Conservation (phyloP, 2,329 filamentous ascomycete species). For the Pseudocercospora pini-densiflorae region DNA sequence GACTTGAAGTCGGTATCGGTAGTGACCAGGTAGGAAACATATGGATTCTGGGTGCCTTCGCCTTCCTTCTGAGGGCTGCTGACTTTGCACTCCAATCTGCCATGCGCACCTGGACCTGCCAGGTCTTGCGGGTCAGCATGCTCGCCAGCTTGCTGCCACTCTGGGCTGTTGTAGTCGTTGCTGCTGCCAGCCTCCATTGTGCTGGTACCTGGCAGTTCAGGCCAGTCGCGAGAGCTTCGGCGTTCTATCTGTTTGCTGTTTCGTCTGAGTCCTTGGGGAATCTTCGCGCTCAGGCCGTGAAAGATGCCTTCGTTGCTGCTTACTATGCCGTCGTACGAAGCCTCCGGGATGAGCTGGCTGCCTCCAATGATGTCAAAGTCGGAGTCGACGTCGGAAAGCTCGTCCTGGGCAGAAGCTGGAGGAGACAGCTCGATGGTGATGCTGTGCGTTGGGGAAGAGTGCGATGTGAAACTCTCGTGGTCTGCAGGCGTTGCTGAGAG, state of each 20-base stretch:
- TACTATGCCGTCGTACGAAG: constrained; percentile 22
- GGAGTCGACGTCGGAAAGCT: constrained; percentile 16
- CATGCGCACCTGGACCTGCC: constrained; percentile 67
- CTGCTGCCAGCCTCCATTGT: constrained; percentile 38
- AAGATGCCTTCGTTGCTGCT: constrained; percentile 17
- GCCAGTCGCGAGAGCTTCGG: constrained; percentile 1
- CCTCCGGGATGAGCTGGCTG: constrained; percentile 18
- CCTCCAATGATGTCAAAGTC: constrained; percentile 28
- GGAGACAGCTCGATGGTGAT: constrained; percentile 20
- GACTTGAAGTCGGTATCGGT: constrained; percentile 92
- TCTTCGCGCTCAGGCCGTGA: constrained; percentile 14
- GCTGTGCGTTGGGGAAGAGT: constrained; percentile 14
- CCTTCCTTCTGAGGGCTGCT: constrained; percentile 89
- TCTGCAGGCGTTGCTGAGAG: not conserved
- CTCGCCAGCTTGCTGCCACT: constrained; percentile 65
- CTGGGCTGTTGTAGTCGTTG: constrained; percentile 81
- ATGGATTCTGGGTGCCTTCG: constrained; percentile 94
- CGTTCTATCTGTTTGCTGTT: constrained; percentile 7
- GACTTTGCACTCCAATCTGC: constrained; percentile 82
- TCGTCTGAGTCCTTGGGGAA: not conserved
- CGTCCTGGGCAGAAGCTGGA: not conserved
- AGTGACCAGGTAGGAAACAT: constrained; percentile 92
- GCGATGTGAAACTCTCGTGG: not conserved
- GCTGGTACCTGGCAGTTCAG: constrained; percentile 20
- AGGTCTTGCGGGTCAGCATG: constrained; percentile 62